A percentile compares a stretch with the other conserved stretches of the same genome.
Conservation (phyloP, 2,329 filamentous ascomycete species). For the Stemphylium lycopersici region DNA sequence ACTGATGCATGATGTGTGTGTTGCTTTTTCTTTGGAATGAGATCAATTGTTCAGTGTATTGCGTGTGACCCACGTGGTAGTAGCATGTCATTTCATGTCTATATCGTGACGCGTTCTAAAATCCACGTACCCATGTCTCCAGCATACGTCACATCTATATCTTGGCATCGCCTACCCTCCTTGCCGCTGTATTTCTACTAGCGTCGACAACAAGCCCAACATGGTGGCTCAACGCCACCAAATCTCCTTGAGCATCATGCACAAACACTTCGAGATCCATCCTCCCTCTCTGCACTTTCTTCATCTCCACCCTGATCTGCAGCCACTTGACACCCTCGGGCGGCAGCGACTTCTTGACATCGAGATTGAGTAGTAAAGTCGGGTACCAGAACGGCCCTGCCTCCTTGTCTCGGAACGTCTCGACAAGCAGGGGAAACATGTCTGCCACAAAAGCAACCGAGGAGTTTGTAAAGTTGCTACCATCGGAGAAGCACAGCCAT, state of each 20-base stretch:
- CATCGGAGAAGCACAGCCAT: constrained; percentile 69
- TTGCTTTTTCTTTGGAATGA: not conserved
- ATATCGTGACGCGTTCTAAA: not conserved
- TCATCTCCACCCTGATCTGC: constrained; percentile 68
- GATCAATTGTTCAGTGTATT: not conserved
- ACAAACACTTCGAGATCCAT: constrained; percentile 77
- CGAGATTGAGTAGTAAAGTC: constrained; percentile 75
- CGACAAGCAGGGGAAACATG: constrained; percentile 70
- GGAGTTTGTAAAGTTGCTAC: constrained; percentile 67
- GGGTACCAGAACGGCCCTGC: constrained; percentile 70
- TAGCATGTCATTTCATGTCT: not conserved
- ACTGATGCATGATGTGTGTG: not conserved
- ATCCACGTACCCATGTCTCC: not conserved
- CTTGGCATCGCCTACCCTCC: constrained; percentile 49
- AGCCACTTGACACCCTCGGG: constrained; percentile 74
- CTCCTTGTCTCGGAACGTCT: constrained; percentile 50
- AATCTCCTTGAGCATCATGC: constrained; percentile 66
- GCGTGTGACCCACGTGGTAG: not conserved
- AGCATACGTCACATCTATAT: constrained; percentile 31
- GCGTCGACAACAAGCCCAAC: constrained; percentile 68
- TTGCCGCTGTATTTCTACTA: constrained; percentile 66
- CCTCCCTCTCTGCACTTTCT: constrained; percentile 71
- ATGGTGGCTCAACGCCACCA: constrained; percentile 73
- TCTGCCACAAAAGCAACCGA: constrained; percentile 71
- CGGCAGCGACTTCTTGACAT: constrained; percentile 76